Conservation (phyloP, 2,329 filamentous ascomycete genomes). For the Bipolaris oryzae region DNA sequence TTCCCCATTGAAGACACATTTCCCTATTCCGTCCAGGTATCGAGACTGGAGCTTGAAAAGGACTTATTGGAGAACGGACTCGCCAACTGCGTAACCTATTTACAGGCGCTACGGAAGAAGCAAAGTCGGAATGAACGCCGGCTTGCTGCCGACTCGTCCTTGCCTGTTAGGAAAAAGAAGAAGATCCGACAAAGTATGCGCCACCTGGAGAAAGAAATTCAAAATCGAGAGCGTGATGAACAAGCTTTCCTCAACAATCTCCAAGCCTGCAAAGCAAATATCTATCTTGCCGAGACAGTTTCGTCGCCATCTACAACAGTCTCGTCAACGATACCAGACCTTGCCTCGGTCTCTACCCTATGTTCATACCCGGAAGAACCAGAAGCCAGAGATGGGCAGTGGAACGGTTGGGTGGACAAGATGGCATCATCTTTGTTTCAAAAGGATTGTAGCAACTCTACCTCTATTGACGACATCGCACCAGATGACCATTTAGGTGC, state of each 20-base stretch:
- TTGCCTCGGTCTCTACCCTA: constrained; percentile 19
- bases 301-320: constrained; percentile 18
- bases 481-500: constrained; percentile 22
- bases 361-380: constrained; percentile 23
- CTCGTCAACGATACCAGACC: constrained; percentile 18
- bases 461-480: constrained; percentile 25
- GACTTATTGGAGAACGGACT: constrained; percentile 35
- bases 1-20: neutral
- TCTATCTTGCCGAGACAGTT: constrained; percentile 32
- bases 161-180: constrained; percentile 38
- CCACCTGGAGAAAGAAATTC: constrained; percentile 40
- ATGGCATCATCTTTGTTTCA: constrained; percentile 32
- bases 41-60: constrained; percentile 30
- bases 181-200: constrained; percentile 37
- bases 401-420: constrained; percentile 42
- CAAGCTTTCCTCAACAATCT: constrained; percentile 38
- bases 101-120: constrained; percentile 42
- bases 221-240: constrained; percentile 40
- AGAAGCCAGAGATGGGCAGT: constrained; percentile 32
- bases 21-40: constrained; percentile 7
- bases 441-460: constrained; percentile 15
- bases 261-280: constrained; percentile 40
- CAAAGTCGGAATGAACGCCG: constrained; percentile 33
- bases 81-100: constrained; percentile 40
- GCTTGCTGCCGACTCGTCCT: constrained; percentile 19